These are phyloP conservation scores for Populus hybrid DNA, from an alignment of 441 rosid genomes.

Conservation along the genomic window DNA sequence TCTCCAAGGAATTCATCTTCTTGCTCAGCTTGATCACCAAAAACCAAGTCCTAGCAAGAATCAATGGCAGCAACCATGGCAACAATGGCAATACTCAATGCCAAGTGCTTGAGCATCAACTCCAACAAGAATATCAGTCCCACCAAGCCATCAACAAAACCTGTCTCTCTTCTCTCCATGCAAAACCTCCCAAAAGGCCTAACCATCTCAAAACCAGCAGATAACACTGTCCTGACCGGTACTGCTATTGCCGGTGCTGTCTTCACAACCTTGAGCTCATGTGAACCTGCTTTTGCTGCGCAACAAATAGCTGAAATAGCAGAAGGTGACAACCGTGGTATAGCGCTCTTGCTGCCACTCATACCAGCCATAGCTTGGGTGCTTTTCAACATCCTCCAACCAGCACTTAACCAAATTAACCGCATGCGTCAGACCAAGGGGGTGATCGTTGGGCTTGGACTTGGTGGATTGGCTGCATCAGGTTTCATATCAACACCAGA, in stretches of 20 bases:
- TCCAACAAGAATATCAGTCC: constrained; percentile 23
- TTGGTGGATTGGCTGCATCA: constrained; percentile 61
- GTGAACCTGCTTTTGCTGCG: constrained; percentile 78
- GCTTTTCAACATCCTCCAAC: constrained; percentile 88
- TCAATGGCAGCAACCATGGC: constrained; percentile 74
- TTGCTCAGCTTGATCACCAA: constrained; percentile 1
- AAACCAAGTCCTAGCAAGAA: not conserved
- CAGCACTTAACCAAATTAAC: constrained; percentile 85
- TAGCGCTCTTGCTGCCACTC: constrained; percentile 75
- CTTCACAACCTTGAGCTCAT: constrained; percentile 61
- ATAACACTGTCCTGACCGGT: constrained; percentile 25
- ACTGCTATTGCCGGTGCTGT: constrained; percentile 73
- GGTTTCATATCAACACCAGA: constrained; percentile 45
- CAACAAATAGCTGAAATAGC: constrained; percentile 81
- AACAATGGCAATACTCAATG: constrained; percentile 55
- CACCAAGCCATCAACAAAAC: constrained; percentile 32
- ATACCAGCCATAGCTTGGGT: constrained; percentile 90
- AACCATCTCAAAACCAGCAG: constrained; percentile 31
- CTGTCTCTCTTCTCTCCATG: constrained; percentile 37
- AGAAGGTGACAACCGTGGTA: constrained; percentile 80
- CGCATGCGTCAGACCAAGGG: constrained; percentile 67
- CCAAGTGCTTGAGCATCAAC: constrained; percentile 52
- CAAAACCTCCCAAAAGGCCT: constrained; percentile 48
- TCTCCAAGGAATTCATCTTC: constrained; percentile 1
- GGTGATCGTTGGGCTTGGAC: constrained; percentile 61